Evolutionary conservation across 1,284 basidiomycete species (phyloP), one percentile per base, ranked within the genome.

Genomic region (Sporisorium reilianum): DNA sequence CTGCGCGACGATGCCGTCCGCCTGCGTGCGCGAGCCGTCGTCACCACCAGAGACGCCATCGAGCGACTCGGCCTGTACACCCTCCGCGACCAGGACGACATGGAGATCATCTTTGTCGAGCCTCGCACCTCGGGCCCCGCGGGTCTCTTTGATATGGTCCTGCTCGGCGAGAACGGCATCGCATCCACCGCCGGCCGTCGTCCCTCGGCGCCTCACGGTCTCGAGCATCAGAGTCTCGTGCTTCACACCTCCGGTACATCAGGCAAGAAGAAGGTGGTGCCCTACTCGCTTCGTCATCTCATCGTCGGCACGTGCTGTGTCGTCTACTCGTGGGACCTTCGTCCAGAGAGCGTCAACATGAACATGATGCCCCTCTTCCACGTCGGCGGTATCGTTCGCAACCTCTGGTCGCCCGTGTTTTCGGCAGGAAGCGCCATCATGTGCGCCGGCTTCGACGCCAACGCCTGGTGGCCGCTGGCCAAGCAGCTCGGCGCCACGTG

Each of bases 331-430:
- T 84, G 83, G 83, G 77, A 84, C 50, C 69, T 84, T 9, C 63
- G 75, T 28, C 76, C 83, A 11, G 75, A 82, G 40, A 78, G 76
- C 50, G 83, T 84, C 61, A 80, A 84, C 77, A 83, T 84, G 82
- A 84, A 84, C 72, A 84, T 84, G 83, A 84, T 84, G 83, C 83
- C 83, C 9, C 78, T 84, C 60, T 84, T 84, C 77, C 83, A 84
- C 72, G 83, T 84, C 38, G 83, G 83, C 40, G 83, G 83, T 61
- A 84, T 84, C 45, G 80, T 84, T 25, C 77, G 83, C 28, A 84
- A 84, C 57, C 62, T 84, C 5, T 84, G 82, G 82, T 72, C 83
- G 5, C 83, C 83, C 52, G 75, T 84, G 8, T 75, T 84, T 45
- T 84, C 83, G 1, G 81, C 80, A 10, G 80, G 82, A 16, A 80